These are phyloP conservation scores for Daedaleopsis nitida DNA, from an alignment of 768 basidiomycete species.

Conservation along the genomic window DNA sequence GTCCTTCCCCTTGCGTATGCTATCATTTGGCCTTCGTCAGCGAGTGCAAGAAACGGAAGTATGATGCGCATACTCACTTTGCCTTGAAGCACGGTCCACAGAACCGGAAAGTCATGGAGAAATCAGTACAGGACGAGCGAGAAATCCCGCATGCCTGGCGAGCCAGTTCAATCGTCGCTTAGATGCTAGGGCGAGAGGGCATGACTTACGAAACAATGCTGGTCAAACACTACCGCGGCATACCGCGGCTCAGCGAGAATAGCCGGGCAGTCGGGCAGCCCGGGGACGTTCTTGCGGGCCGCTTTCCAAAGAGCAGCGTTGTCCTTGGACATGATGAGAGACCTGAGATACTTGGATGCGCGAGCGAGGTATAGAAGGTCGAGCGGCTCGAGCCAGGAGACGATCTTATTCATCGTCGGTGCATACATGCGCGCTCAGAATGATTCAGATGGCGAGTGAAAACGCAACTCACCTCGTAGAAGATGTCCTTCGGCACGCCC, in stretches of 20 bases:
- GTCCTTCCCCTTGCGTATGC: no score
- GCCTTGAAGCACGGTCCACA: no score
- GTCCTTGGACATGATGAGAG: not conserved
- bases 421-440: not conserved
- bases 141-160: not conserved
- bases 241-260: not conserved
- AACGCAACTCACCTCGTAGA: not conserved
- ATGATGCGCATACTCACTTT: no score
- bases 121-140: not conserved
- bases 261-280: not conserved
- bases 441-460: not conserved
- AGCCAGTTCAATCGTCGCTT: no score
- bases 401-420: not conserved
- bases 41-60: no score
- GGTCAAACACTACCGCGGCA: not conserved
- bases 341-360: not conserved
- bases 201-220: constrained; percentile 1
- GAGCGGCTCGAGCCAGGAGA: not conserved
- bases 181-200: no score
- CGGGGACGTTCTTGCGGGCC: not conserved
- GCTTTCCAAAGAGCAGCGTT: not conserved
- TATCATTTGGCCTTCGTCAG: no score
- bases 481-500: not conserved
- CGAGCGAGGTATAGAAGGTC: not conserved
- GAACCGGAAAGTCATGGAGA: no score